Evolutionary conservation across 495 filamentous ascomycete genomes (phyloP), one percentile per base, ranked within the genome.

Genomic region (Cryomyces minteri): DNA sequence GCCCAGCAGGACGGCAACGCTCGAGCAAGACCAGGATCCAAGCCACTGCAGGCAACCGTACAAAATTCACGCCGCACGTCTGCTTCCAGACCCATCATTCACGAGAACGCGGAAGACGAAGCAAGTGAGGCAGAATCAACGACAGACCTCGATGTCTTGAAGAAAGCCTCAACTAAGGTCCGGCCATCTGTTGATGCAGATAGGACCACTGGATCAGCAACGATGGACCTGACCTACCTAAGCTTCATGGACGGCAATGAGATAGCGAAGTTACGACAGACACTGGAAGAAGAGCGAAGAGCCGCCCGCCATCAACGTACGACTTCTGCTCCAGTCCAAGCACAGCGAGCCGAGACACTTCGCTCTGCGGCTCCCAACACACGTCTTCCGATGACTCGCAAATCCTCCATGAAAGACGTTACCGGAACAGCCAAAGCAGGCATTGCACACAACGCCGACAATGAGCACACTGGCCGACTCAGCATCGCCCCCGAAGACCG

Each of bases 361-460:
- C 4, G 11, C 43, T 45, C 43, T 11, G 32, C n/a, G 7, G 34
- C 31, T 28, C 11, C 12, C 32, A 44, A 32, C 9, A 8, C 6
- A 29, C 6, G 30, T 31, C 12, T 25, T 4, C 7, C 12, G 5
- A 5, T 49, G 43, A 14, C 46, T 4, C 60, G 56, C 41, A 62
- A 60, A 43, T 57, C 56, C 2, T 58, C 60, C 4, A 39, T 60
- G 46, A 64, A 58, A 46, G 58, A 62, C 30, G 40, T 55, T 4
- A 53, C 47, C 10, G 33, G 32, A 12, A n/a, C n/a, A n/a, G n/a
- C n/a, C n/a, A 37, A 12, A 37, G 12, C 7, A 7, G 7, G 7
- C 7, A 37, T 12, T 7, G 34, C 12, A 12, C 34, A 37, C 7
- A 7, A 7, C 5, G 46, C 28, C 7, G 48, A 47, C 28, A 46